Percentiles rank a stretch among this genome's conserved stretches.
Conservation (phyloP, 257 asterid genomes). For the Apocynum venetum region DNA sequence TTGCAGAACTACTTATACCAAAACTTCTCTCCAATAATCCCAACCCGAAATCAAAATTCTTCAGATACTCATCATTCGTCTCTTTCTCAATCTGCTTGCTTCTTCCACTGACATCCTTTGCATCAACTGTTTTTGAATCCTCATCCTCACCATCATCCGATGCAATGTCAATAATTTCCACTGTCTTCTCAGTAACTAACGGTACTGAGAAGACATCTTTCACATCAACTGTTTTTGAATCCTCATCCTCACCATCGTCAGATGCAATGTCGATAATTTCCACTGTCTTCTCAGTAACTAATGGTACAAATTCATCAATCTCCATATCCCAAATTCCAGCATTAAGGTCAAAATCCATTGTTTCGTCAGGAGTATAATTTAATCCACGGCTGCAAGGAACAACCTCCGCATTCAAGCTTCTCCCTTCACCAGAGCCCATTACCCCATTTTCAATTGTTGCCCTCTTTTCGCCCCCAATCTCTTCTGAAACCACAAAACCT, state of each 20-base stretch:
- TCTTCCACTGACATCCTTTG: conserved; percentile 21
- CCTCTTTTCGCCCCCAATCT: conserved; percentile 19
- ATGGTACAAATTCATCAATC: conserved; percentile 10
- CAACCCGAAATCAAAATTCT: conserved; percentile 31
- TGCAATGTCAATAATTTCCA: conserved; percentile 34
- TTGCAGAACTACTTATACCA: conserved; percentile 30
- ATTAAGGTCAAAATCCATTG: conserved; percentile 44
- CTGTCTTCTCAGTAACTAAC: conserved; percentile 15
- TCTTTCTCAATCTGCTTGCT: conserved; percentile 26
- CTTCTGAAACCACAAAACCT: conserved; percentile 23
- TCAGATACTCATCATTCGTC: conserved; percentile 8
- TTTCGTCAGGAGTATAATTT: conserved; percentile 18
- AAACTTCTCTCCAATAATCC: conserved; percentile 20
- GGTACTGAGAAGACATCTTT: conserved; percentile 9
- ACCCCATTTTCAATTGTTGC: conserved; percentile 26
- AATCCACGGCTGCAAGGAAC: conserved; percentile 20
- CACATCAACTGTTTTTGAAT: background rate
- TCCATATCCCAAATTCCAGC: conserved; percentile 12
- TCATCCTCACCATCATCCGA: conserved; percentile 31
- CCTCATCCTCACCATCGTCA: background rate
- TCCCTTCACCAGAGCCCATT: conserved; percentile 16
- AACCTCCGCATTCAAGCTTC: conserved; percentile 12
- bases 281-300: conserved; percentile 15
- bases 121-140: conserved; percentile 34
- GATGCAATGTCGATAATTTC: conserved; percentile 43